These are phyloP conservation scores for Aspergillus campestris DNA, from an alignment of 495 filamentous ascomycete genomes.

Conservation along the genomic window DNA sequence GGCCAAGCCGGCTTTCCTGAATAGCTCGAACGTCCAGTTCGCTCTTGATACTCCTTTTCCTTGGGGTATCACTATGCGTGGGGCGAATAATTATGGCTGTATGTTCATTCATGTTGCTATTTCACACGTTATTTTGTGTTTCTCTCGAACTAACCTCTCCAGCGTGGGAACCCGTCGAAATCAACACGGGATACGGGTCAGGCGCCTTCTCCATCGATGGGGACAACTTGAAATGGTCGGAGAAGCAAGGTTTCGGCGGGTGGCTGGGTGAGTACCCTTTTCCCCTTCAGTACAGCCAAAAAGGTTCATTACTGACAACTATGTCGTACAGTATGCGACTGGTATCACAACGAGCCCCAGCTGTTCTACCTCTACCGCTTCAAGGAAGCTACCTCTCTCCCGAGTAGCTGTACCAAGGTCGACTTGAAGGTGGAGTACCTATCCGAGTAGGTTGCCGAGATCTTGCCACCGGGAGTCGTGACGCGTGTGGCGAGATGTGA, in stretches of 20 bases:
- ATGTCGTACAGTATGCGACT: slow-evolving; percentile 39
- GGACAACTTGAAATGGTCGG: slow-evolving; percentile 30
- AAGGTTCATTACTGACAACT: slow-evolving; percentile 2
- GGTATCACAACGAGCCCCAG: slow-evolving; percentile 47
- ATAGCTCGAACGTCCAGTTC: slow-evolving; percentile 33
- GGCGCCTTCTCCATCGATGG: slow-evolving; percentile 32
- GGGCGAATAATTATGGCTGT: slow-evolving; percentile 26
- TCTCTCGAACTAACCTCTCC: background rate
- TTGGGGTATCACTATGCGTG: slow-evolving; percentile 28
- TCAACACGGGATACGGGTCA: slow-evolving; percentile 31
- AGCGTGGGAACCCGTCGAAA: slow-evolving; percentile 36
- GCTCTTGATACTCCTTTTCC: slow-evolving; percentile 24
- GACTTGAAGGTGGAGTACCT: slow-evolving; percentile 22
- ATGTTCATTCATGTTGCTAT: background rate
- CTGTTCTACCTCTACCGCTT: slow-evolving; percentile 38
- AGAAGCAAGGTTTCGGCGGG: slow-evolving; percentile 34
- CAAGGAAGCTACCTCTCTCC: slow-evolving; percentile 24
- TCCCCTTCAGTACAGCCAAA: background rate
- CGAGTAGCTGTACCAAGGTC: slow-evolving; percentile 36
- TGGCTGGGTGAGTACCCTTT: slow-evolving; percentile 40
- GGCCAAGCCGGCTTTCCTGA: slow-evolving; percentile 31
- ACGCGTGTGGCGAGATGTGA: slow-evolving; percentile 14
- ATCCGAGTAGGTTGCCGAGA: background rate
- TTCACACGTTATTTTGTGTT: background rate
- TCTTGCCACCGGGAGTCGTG: slow-evolving; percentile 7